These are phyloP conservation scores for Atalantia buxifolia DNA, from an alignment of 345 rosid species.

Conservation along the genomic window DNA sequence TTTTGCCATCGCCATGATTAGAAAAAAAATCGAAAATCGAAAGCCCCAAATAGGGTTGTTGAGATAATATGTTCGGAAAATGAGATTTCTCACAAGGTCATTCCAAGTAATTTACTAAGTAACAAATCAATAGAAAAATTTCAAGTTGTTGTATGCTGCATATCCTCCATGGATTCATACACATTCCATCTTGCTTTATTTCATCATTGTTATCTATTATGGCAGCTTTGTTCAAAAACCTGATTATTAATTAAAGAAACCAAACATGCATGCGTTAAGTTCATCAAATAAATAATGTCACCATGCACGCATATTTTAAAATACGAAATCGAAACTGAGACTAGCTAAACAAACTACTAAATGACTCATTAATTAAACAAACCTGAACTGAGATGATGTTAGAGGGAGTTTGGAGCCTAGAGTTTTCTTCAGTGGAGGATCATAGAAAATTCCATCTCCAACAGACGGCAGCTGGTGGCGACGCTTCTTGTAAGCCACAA, in stretches of 20 bases:
- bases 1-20: no score
- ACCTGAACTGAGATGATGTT: slow-evolving; percentile 15
- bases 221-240: slow-evolving; percentile 49
- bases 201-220: slow-evolving; percentile 23
- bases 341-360: no score
- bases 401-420: slow-evolving; percentile 36
- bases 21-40: no score
- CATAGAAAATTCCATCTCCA: slow-evolving; percentile 19
- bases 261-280: not conserved
- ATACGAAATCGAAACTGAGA: no score
- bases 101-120: accelerated
- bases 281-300: no score
- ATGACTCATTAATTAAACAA: no score
- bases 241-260: not conserved
- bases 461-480: slow-evolving; percentile 21
- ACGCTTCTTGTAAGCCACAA: slow-evolving; percentile 34
- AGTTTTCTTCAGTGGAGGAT: slow-evolving; percentile 37
- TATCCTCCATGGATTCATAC: slow-evolving; percentile 27
- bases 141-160: slow-evolving; percentile 42
- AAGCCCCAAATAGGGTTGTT: no score
- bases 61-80: no score
- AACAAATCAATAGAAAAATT: not conserved
- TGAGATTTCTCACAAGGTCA: no score
- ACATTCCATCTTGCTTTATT: slow-evolving; percentile 14
- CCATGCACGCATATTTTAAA: no score